Base-by-base conservation (phyloP, 306 rosid species). In the Begonia masoniana region DNA sequence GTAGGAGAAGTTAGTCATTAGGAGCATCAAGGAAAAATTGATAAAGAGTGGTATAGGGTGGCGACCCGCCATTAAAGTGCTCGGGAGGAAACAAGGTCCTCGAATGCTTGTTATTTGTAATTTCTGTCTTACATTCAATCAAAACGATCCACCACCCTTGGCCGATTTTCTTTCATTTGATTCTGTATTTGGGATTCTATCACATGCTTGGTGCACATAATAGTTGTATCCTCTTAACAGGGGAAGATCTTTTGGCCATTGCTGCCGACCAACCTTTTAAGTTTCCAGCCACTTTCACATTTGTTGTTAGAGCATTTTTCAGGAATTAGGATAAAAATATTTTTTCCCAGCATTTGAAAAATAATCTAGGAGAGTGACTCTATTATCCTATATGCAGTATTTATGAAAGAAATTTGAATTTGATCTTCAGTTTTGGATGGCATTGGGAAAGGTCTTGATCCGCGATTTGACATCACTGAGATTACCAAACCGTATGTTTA, bases 301-400 rank as follows among this genome's bases (percentile, higher is more conserved):
- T 91, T 64, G 99, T 91, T 79, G 99, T 91, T 64, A 85, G 99
- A 79, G 94, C 99, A 64, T 91, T 91, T 91, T 76, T 91, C 99
- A 62, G 99, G 99, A 86, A 63, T 56, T 60, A 49, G 54, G 47
- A 58, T 13, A 58, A n/a, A 43, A 61, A 55, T 61, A 48, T 63
- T 60, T 56, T 55, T 31, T 31, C 39, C 39, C 39, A 31, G 9
- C 7, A 31, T 31, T 31, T 31, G 39, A 31, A 26, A 31, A 31
- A 5, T 31, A 31, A 31, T 4, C 39, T 31, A 31, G 39, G 9
- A 5, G 39, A 31, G 1, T 31, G 24, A 21, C 24, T 21, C 24
- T 21, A 46, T 39, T 46, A n/a, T 68, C 62, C 15, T 39, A 12
- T 61, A 54, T 47, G 50, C 60, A 12, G 49, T n/a, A 12, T 69